phyloP scores from a whole-genome alignment of 2,329 filamentous ascomycete species.

The Dactylellina parvicollis region DNA sequence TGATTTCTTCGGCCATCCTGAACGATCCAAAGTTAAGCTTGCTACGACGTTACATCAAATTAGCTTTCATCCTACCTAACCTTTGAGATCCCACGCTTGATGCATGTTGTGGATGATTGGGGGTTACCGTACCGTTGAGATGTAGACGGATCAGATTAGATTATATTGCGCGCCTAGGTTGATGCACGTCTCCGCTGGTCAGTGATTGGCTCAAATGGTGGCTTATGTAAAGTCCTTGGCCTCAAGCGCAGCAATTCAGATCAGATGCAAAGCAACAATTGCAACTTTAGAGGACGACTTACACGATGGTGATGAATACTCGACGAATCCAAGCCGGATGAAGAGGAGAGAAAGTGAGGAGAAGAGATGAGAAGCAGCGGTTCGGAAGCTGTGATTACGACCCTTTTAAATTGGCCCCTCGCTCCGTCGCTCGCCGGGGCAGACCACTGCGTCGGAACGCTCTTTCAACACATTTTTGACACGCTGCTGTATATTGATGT shows the following conservation, averaged over 20 bases:
- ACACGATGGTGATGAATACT: neutral
- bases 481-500: too few relatives aligned
- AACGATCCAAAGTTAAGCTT: neutral
- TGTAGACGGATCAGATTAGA: conserved; percentile 53
- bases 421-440: neutral
- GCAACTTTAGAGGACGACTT: neutral
- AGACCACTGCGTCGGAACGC: neutral
- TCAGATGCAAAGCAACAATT: neutral
- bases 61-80: neutral
- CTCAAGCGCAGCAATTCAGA: too few relatives aligned
- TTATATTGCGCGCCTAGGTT: conserved; percentile 42
- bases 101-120: too few relatives aligned
- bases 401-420: neutral
- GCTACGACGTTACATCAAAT: neutral
- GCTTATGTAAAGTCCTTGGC: neutral
- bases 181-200: conserved; percentile 20
- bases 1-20: conserved; percentile 33
- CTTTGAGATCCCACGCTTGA: too few relatives aligned
- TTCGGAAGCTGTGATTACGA: neutral
- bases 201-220: conserved; percentile 22
- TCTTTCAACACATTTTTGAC: conserved; percentile 2
- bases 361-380: neutral
- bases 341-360: neutral
- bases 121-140: conserved; percentile 40
- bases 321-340: neutral